Base-by-base conservation (phyloP, 352 stramenopile species). In the Stramenopiles sp. region DNA sequence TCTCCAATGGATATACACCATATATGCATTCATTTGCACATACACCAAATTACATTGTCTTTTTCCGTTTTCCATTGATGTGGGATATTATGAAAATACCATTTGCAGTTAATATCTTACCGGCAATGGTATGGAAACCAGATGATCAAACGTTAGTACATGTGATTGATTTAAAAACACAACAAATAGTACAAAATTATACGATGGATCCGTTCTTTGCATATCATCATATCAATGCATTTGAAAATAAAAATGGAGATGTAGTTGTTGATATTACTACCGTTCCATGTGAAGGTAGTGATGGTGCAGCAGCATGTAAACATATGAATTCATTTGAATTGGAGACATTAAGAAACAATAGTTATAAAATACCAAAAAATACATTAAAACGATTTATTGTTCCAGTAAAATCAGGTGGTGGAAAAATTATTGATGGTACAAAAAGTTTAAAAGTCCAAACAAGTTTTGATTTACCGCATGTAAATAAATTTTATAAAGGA, bases 1-100 rank as follows among this genome's bases (percentile, higher is more conserved):
- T 33, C 4, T 13, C 30, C 7, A 33, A 33, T 33, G 30, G 30
- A 1, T 76, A 33, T 20, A 76, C 65, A 20, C 65, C 65, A 33
- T 76, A 76, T 33, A 76, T 76, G 30, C 65, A 76, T 33, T 76
- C 65, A 20, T 76, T 76, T 33, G 30, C 65, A 31, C 30, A 33
- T 31, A 76, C 65, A 20, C 30, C 30, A 33, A 31, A 33, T 7
- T 76, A 76, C 65, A 33, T 76, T 31, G 31, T 76, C 13, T 33
- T 76, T 33, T 33, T 76, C 7, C 4, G 30, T 1, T 76, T 33
- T 33, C 65, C 65, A 31, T 33, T 33, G 30, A 33, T 33, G 65
- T 76, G 31, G 30, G 65, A 76, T 20, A 76, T 76, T 31, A 76
- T 76, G 65, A 33, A 33, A 7, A 76, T 76, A 1, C 30, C 31